These are phyloP conservation scores for Starmerella geochares DNA, from an alignment of 805 yeast genomes.

Conservation along the genomic window DNA sequence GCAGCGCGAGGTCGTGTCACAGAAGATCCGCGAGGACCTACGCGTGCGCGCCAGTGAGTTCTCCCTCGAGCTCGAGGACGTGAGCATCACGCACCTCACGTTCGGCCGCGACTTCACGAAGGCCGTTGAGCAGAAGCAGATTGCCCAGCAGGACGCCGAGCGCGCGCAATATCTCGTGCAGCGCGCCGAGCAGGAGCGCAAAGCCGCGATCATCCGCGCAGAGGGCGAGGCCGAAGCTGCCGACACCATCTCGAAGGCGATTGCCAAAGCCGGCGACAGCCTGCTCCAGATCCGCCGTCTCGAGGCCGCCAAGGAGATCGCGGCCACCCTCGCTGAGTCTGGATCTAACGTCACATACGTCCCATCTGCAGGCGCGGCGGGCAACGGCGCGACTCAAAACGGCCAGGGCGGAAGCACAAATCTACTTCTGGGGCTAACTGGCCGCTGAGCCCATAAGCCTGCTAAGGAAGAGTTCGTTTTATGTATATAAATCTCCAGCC, in stretches of 20 bases:
- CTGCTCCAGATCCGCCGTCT: slow-evolving; percentile 83
- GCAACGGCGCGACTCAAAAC: slow-evolving; percentile 29
- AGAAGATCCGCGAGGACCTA: slow-evolving; percentile 78
- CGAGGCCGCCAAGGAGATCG: slow-evolving; percentile 95
- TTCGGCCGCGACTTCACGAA: slow-evolving; percentile 94
- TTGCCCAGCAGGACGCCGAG: slow-evolving; percentile 99
- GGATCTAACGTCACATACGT: slow-evolving; percentile 73
- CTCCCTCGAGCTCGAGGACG: slow-evolving; percentile 87
- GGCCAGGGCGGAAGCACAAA: slow-evolving; percentile 21
- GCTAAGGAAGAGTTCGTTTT: no score
- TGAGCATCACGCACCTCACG: slow-evolving; percentile 93
- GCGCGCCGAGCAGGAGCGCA: slow-evolving; percentile 94
- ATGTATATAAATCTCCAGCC: neutral
- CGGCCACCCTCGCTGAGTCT: slow-evolving; percentile 70
- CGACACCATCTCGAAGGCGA: slow-evolving; percentile 83
- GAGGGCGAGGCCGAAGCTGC: slow-evolving; percentile 99
- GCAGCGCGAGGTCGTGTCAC: slow-evolving; percentile 89
- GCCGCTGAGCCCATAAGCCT: slow-evolving; percentile 18
- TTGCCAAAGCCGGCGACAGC: slow-evolving; percentile 92
- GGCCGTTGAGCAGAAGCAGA: slow-evolving; percentile 97
- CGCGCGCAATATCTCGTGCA: slow-evolving; percentile 88
- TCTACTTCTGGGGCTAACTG: slow-evolving; percentile 31
- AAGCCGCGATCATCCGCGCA: slow-evolving; percentile 89
- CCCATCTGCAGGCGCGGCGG: slow-evolving; percentile 39
- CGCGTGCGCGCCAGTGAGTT: slow-evolving; percentile 76